A percentile compares a stretch with the other conserved stretches of the same genome.
phyloP scores from a whole-genome alignment of 768 basidiomycete species.

The Chalciporus pseudorubinellus region DNA sequence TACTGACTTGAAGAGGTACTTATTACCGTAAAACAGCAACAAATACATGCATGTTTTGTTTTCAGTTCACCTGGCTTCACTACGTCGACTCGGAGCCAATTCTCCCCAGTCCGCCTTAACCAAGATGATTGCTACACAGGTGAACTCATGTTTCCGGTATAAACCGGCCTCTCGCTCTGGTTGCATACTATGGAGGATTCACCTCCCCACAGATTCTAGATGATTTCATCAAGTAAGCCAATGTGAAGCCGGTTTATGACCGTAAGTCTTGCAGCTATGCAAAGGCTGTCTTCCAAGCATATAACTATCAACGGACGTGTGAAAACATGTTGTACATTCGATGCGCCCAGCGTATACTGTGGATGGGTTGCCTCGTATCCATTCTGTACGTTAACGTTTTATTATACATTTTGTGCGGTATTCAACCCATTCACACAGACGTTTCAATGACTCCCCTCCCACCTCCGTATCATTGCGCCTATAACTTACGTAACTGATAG shows the following conservation, averaged over 20 bases:
- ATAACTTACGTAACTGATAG: slow-evolving; percentile 34
- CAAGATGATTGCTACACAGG: too few relatives aligned
- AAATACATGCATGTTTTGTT: too few relatives aligned
- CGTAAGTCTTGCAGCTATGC: slow-evolving; percentile 41
- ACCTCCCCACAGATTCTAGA: slow-evolving; percentile 27
- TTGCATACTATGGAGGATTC: slow-evolving; percentile 51
- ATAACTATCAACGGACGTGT: slow-evolving; percentile 47
- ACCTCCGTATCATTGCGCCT: slow-evolving; percentile 43
- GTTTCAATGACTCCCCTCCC: slow-evolving; percentile 37
- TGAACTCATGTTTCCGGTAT: too few relatives aligned
- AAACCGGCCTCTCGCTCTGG: slow-evolving; percentile 43
- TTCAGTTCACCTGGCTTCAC: too few relatives aligned
- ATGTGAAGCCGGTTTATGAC: too few relatives aligned
- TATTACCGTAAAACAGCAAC: too few relatives aligned
- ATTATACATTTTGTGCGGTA: too few relatives aligned
- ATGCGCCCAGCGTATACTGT: slow-evolving; percentile 35
- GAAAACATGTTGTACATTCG: slow-evolving; percentile 54
- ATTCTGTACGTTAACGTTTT: slow-evolving; percentile 4
- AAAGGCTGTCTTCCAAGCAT: slow-evolving; percentile 47
- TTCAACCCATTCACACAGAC: background rate
- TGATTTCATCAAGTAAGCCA: too few relatives aligned
- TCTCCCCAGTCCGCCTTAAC: too few relatives aligned
- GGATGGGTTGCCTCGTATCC: slow-evolving; percentile 37
- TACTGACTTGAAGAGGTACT: too few relatives aligned
- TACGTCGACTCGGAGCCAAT: too few relatives aligned